Base-by-base conservation (phyloP, 192 early-diverging fungal species). In the Coemansia sp. region DNA sequence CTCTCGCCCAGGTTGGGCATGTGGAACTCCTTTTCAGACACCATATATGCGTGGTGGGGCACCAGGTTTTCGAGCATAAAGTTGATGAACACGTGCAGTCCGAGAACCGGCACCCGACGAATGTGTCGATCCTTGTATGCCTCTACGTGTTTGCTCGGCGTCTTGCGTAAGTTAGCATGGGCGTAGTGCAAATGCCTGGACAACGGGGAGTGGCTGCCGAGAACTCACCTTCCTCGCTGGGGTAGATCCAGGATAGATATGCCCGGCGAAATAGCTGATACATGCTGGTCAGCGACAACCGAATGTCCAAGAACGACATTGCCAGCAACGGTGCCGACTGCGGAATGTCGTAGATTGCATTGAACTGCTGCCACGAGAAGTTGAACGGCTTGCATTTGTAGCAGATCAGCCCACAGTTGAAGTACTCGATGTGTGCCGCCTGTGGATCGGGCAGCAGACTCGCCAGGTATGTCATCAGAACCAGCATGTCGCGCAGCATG, bases 231-330 rank as follows among this genome's bases (percentile, higher is more conserved):
- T 66, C 50, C 4, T 51, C 29, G 5, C 31, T 29, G 4, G 61
- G 61, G 30, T 64, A 68, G 42, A 75, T 68, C 72, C 72, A 68
- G 8, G 50, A 55, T 11, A 75, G 40, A 47, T 75, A 75, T 0
- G 51, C 55, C 29, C 55, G 60, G 42, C 53, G 53, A 19, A 75
- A 64, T 12, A 68, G 31, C 29, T 21, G 25, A 43, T 64, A 60
- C 8, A 68, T 41, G 36, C 15, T 55, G 5, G 35, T 48, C 11
- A 64, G 17, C 1, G 65, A 50, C 14, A 53, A 20, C 26, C 51
- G 49, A 17, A 68, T 48, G 26, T 68, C 60, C 0, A 14, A 5
- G 26, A 28, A 5, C 23, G 26, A 26, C 31, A 64, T 43, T 8
- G 72, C 65, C 2, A 61, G 31, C 39, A 75, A 30, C 12, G 72